Evolutionary conservation across 495 filamentous ascomycete species (phyloP).

Genomic region (Hypoxylon intermedium): DNA sequence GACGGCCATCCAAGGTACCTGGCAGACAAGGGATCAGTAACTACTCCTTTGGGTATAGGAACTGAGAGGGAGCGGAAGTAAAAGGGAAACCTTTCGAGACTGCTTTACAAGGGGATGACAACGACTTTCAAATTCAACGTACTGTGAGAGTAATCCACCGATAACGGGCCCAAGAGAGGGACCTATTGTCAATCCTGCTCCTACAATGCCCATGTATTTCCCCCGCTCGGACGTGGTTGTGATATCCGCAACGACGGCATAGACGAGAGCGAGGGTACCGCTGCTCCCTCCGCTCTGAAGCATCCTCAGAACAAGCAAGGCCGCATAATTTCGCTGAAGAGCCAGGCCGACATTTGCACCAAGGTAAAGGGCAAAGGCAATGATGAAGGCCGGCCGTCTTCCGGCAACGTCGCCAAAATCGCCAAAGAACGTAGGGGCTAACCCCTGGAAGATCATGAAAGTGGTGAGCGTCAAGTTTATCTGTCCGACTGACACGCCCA

Average conservation of each 20-base stretch:
- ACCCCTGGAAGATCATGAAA: conserved; percentile 68
- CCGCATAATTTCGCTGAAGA: conserved; percentile 64
- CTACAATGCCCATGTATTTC: conserved; percentile 63
- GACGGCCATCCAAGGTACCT: conserved; percentile 69
- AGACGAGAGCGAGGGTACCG: conserved; percentile 63
- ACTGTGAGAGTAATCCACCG: conserved; percentile 66
- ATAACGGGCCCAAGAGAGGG: conserved; percentile 68
- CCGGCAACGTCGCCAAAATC: conserved; percentile 67
- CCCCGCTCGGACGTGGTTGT: conserved; percentile 65
- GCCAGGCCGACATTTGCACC: conserved; percentile 70
- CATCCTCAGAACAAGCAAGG: conserved; percentile 67
- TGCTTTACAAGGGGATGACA: too few species aligned
- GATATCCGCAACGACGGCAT: conserved; percentile 69
- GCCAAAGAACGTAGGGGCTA: conserved; percentile 66
- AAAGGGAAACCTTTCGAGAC: too few species aligned
- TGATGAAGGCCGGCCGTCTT: conserved; percentile 64
- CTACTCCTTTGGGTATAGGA: too few species aligned
- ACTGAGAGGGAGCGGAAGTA: too few species aligned
- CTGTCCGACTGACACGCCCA: conserved; percentile 63
- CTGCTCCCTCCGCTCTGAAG: conserved; percentile 68
- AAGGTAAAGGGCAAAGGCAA: conserved; percentile 65
- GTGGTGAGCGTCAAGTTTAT: conserved; percentile 74
- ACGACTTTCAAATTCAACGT: too few species aligned
- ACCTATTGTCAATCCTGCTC: conserved; percentile 59
- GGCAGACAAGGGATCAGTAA: too few species aligned